Evolutionary conservation across 1,284 basidiomycete species (phyloP).

Genomic region (Prillingera fragicola): DNA sequence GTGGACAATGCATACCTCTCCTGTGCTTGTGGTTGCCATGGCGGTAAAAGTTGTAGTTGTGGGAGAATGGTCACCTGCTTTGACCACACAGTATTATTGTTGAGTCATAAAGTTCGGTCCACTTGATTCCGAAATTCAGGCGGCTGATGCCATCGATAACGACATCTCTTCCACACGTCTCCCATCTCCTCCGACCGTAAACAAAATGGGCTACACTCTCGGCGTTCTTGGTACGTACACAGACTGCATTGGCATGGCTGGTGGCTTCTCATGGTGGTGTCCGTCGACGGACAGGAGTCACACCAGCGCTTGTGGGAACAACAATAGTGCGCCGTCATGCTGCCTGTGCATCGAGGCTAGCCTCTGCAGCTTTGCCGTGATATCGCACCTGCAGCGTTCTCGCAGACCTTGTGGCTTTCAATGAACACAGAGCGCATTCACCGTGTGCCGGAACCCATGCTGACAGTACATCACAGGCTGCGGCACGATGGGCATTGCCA

Average conservation of each 20-base stretch:
- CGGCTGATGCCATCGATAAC: too few relatives aligned
- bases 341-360: too few relatives aligned
- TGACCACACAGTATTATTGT: neutral
- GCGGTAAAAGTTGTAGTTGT: neutral
- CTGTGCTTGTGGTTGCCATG: too few relatives aligned
- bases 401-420: too few relatives aligned
- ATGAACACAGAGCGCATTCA: neutral
- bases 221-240: slow-evolving; percentile 47
- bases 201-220: slow-evolving; percentile 51
- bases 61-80: neutral
- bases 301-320: too few relatives aligned
- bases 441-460: neutral
- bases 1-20: too few relatives aligned
- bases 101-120: neutral
- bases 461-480: slow-evolving; percentile 60
- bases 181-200: neutral
- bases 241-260: neutral
- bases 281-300: too few relatives aligned
- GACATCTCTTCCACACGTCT: neutral
- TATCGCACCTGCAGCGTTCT: too few relatives aligned
- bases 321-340: too few relatives aligned
- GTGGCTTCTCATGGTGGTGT: too few relatives aligned
- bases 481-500: slow-evolving; percentile 96
- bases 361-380: too few relatives aligned
- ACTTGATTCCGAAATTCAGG: too few relatives aligned